Conservation (phyloP, 2,329 filamentous ascomycete genomes). For the Pseudogymnoascus verrucosus region DNA sequence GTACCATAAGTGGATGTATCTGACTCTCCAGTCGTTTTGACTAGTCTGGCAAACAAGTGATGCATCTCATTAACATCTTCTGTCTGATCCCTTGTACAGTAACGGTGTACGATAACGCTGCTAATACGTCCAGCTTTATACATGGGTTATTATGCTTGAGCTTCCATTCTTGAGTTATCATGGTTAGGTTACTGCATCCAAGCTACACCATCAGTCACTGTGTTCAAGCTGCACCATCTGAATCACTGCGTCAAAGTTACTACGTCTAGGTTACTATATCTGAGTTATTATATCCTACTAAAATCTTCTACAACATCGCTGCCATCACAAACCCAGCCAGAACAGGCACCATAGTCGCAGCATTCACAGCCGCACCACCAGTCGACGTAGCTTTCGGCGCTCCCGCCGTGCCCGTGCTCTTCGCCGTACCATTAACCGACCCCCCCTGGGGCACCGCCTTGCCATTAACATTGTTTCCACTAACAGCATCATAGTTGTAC, state of each 20-base stretch:
- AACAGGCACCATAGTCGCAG: background rate
- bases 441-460: background rate
- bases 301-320: background rate
- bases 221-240: no score
- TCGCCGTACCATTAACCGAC: background rate
- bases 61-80: no score
- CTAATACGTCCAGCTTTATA: no score
- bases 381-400: background rate
- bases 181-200: no score
- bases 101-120: no score
- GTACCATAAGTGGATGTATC: no score
- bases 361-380: background rate
- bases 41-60: no score
- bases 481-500: conserved; percentile 17
- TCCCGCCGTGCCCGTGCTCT: background rate
- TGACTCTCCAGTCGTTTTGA: no score
- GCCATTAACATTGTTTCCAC: conserved; percentile 13
- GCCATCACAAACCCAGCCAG: background rate
- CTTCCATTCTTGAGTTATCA: no score
- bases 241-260: background rate
- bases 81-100: no score
- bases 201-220: no score
- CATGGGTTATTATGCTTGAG: no score
- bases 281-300: background rate
- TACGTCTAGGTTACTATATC: background rate